These are phyloP conservation scores for Neurospora sp. DNA, from an alignment of 495 filamentous ascomycete species.

Conservation along the genomic window DNA sequence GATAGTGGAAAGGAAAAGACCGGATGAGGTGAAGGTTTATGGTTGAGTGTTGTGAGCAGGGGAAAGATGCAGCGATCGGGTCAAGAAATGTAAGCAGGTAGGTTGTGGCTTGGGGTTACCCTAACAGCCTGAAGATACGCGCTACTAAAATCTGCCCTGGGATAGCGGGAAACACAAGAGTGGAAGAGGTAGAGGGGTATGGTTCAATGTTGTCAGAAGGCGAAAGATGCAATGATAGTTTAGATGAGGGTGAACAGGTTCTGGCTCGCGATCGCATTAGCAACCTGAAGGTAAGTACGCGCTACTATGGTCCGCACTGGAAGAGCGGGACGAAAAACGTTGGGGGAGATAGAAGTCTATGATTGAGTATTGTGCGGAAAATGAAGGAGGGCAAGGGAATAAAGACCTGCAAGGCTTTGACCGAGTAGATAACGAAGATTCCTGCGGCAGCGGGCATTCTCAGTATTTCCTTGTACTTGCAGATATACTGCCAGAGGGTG, in stretches of 20 bases:
- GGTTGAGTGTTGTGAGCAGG: neutral
- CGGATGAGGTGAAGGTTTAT: neutral
- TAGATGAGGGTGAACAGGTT: neutral
- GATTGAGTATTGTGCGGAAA: neutral
- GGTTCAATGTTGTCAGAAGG: neutral
- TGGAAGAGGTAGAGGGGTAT: neutral
- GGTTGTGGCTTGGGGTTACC: neutral
- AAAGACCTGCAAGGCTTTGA: neutral
- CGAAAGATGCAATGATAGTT: neutral
- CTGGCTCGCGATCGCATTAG: neutral
- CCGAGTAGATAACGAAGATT: neutral
- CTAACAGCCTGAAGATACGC: neutral
- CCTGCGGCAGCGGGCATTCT: neutral
- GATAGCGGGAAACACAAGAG: neutral
- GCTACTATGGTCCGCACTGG: neutral
- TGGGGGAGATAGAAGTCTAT: neutral
- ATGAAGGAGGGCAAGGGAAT: neutral
- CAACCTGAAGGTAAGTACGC: neutral
- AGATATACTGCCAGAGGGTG: neutral
- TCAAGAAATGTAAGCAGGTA: neutral
- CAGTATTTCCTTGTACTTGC: neutral
- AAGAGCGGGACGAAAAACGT: neutral
- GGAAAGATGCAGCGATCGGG: neutral
- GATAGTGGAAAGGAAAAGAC: neutral
- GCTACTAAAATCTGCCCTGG: neutral